These are phyloP conservation scores for Anisodus acutangulus DNA, from an alignment of 257 asterid species.

Conservation along the genomic window DNA sequence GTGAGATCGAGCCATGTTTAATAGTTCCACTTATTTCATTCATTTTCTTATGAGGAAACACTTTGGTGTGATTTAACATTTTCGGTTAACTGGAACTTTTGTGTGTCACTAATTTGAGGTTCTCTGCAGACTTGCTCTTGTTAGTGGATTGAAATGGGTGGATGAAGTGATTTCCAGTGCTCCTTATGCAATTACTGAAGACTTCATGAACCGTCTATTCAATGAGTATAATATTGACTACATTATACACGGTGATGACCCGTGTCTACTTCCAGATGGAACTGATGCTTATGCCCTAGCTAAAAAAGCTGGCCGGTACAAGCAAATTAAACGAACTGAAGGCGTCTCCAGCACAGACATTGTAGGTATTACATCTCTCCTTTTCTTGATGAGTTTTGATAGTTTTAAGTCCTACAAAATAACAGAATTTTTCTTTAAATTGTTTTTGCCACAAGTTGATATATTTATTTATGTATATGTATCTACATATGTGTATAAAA, in stretches of 20 bases:
- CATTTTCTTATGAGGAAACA: neutral
- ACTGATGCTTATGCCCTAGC: slow-evolving; percentile 96
- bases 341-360: slow-evolving; percentile 99
- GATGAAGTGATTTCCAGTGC: slow-evolving; percentile 94
- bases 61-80: neutral
- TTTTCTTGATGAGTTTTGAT: slow-evolving; percentile 30
- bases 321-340: slow-evolving; percentile 96
- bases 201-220: slow-evolving; percentile 82
- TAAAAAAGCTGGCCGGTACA: slow-evolving; percentile 91
- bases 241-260: slow-evolving; percentile 95
- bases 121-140: slow-evolving; percentile 76
- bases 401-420: slow-evolving; percentile 4
- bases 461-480: neutral
- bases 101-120: slow-evolving; percentile 37
- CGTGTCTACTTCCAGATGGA: slow-evolving; percentile 95
- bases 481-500: neutral
- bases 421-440: neutral
- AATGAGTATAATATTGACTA: slow-evolving; percentile 87
- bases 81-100: slow-evolving; percentile 11
- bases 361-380: slow-evolving; percentile 76
- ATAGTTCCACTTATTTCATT: neutral
- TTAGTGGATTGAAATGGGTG: slow-evolving; percentile 96
- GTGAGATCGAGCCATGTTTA: neutral
- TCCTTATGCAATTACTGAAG: slow-evolving; percentile 90
- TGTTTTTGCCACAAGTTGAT: neutral